Evolutionary conservation across 164 flowering plant species (phyloP).

Genomic region (Liriodendron chinense): DNA sequence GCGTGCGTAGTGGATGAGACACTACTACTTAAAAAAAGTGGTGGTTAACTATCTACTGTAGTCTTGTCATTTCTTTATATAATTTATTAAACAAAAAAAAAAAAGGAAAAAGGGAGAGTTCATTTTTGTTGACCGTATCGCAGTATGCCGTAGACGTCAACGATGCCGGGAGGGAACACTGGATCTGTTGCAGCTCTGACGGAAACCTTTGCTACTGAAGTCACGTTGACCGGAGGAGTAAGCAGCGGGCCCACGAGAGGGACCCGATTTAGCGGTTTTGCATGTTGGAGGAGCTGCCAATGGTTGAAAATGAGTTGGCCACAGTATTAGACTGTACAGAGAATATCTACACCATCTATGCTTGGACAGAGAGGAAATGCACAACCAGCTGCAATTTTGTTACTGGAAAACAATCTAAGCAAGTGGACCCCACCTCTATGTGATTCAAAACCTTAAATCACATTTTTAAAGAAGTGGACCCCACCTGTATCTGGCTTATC

Average conservation of each 20-base stretch:
- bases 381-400: no score
- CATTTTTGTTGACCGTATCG: slow-evolving; percentile 62
- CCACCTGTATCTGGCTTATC: no score
- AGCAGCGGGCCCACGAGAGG: slow-evolving; percentile 86
- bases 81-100: neutral
- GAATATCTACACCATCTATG: no score
- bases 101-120: neutral
- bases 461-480: no score
- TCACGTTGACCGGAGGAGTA: slow-evolving; percentile 78
- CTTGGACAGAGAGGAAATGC: no score
- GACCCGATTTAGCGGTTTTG: slow-evolving; percentile 67
- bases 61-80: neutral
- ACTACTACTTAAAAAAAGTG: neutral
- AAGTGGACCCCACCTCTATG: no score
- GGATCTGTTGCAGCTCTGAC: slow-evolving; percentile 93
- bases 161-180: slow-evolving; percentile 87
- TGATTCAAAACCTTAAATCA: no score
- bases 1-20: neutral
- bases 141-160: slow-evolving; percentile 77
- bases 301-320: neutral
- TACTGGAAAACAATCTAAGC: no score
- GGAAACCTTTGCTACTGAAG: slow-evolving; percentile 77
- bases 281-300: slow-evolving; percentile 69
- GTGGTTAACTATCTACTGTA: neutral
- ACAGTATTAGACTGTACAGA: neutral